Conservation (phyloP, 441 rosid genomes). For the Gossypium trilobum region DNA sequence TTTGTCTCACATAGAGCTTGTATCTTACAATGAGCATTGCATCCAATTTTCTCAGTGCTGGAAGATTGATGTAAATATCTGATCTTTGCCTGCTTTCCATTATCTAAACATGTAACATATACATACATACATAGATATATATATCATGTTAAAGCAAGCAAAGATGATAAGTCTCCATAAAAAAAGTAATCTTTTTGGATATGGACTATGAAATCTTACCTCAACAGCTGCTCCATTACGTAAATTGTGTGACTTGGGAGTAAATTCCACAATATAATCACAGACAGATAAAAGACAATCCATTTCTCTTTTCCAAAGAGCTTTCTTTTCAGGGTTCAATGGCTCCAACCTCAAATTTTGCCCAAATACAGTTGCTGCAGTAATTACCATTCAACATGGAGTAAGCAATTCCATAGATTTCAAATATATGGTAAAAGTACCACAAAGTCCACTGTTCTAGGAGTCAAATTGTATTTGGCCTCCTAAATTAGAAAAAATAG, state of each 20-base stretch:
- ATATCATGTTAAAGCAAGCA: not conserved
- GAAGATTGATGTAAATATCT: constrained; percentile 55
- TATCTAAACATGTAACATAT: constrained; percentile 26
- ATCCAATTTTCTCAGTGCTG: constrained; percentile 54
- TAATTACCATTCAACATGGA: not conserved
- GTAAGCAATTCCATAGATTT: constrained; percentile 5
- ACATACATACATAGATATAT: not conserved
- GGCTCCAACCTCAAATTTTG: constrained; percentile 55
- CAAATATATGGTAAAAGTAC: too few relatives aligned
- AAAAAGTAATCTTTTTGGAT: not conserved
- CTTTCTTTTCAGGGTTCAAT: constrained; percentile 42
- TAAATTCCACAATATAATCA: constrained; percentile 42
- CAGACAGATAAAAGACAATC: constrained; percentile 54
- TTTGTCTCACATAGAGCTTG: not conserved
- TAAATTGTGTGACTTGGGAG: constrained; percentile 38
- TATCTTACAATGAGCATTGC: constrained; percentile 46
- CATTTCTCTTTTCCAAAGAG: constrained; percentile 63
- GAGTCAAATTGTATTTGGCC: too few relatives aligned
- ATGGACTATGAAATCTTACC: constrained; percentile 25
- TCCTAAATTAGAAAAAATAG: too few relatives aligned
- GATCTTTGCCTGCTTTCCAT: constrained; percentile 50
- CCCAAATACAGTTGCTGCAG: constrained; percentile 57
- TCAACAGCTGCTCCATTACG: constrained; percentile 40
- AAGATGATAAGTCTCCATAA: not conserved
- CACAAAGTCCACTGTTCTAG: too few relatives aligned